Evolutionary conservation across 371 early-diverging fungal genomes (phyloP).

Genomic region (Smittium culicis): DNA sequence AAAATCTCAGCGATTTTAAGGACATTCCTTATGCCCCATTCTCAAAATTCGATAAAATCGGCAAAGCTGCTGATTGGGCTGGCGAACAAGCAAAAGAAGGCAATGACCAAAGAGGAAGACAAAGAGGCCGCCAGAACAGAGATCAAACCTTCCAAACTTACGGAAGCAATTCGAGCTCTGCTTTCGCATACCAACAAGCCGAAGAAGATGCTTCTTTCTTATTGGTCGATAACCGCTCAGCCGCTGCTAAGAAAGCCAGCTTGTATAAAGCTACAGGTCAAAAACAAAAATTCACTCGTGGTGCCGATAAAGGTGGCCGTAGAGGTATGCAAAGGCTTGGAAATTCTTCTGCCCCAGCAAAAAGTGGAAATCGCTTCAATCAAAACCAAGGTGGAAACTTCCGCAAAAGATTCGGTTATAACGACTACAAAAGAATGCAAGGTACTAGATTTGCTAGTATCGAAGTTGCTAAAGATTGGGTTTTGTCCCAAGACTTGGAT

Average conservation of each 20-base stretch:
- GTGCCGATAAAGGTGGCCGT: slow-evolving; percentile 31
- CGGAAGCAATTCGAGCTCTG: slow-evolving; percentile 69
- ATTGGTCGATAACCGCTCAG: slow-evolving; percentile 77
- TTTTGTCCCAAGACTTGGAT: slow-evolving; percentile 85
- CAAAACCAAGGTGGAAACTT: slow-evolving; percentile 15
- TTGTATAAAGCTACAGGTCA: slow-evolving; percentile 22
- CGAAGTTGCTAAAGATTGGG: slow-evolving; percentile 79
- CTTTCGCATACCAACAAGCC: slow-evolving; percentile 79
- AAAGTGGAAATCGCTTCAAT: neutral
- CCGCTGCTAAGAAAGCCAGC: slow-evolving; percentile 52
- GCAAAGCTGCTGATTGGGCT: slow-evolving; percentile 88
- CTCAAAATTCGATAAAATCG: slow-evolving; percentile 87
- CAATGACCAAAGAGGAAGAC: slow-evolving; percentile 40
- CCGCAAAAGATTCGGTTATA: slow-evolving; percentile 24
- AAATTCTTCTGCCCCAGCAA: neutral
- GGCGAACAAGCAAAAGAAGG: slow-evolving; percentile 40
- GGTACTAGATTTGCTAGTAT: slow-evolving; percentile 68
- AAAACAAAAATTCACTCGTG: slow-evolving; percentile 12
- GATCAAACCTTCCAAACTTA: slow-evolving; percentile 55
- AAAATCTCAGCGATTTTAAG: slow-evolving; percentile 46
- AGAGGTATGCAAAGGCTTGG: slow-evolving; percentile 35
- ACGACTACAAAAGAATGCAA: slow-evolving; percentile 28
- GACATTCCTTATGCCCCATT: slow-evolving; percentile 92
- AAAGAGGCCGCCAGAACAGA: slow-evolving; percentile 19
- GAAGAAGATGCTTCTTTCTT: slow-evolving; percentile 93